Base-by-base conservation (phyloP, 768 basidiomycete species). In the Lepiota venenata region DNA sequence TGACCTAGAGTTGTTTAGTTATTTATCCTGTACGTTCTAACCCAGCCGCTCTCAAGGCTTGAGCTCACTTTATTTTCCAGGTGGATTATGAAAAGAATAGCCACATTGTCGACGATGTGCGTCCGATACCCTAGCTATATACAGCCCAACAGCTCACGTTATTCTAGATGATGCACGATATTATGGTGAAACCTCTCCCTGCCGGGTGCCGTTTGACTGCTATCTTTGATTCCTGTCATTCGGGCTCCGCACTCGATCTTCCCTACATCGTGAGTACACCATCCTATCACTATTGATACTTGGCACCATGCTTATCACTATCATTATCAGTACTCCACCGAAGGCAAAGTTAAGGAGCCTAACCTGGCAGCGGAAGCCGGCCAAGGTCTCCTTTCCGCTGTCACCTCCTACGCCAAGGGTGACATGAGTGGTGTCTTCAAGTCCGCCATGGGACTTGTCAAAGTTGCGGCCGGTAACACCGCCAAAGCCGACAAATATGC, bases 301-400 rank as follows among this genome's bases (percentile, higher is more conserved):
- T 18, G 21, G 29, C 29, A 5, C 5, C 25, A 2, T 25, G 25
- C 25, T 5, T 25, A 25, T 5, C 5, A 5, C 25, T 25, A 25
- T 35, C 3, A 49, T 25, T 14, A 43, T 11, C 57, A 90, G 84
- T 98, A 98, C 71, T 93, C 93, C 18, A 96, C 93, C 6, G 93
- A 98, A 72, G 94, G 94, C 46, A 93, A 91, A 65, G 72, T 98
- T 66, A 97, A 98, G 69, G 93, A 97, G 66, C 93, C 95, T 32
- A 95, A 97, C 64, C 72, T 93, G 14, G 84, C 85, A 10, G 80
- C 85, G 8, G 93, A 91, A 64, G 94, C 95, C 3, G 94, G 93
- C 0, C 83, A 91, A 64, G 92, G 91, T 7, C 73, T 97, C 3
- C 67, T 96, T n/a, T 80, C 81, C 20, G 90, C 92, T 1, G 82